Conservation (phyloP, 1,284 basidiomycete genomes). For the Coniferiporia sulphurascens region DNA sequence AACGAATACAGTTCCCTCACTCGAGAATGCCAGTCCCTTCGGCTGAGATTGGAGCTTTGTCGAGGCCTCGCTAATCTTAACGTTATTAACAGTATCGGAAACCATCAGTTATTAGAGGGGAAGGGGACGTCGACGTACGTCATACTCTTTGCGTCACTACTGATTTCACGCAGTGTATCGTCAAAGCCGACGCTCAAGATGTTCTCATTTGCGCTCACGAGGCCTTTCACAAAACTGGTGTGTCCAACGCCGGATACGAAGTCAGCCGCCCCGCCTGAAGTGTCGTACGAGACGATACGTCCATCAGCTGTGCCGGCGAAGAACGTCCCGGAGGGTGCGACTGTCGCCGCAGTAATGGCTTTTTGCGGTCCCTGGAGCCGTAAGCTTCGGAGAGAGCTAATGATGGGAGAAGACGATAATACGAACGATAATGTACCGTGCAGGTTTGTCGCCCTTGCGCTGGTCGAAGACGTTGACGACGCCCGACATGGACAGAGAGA, state of each 20-base stretch:
- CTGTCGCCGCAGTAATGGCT: conserved; percentile 63
- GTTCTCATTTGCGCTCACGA: conserved; percentile 49
- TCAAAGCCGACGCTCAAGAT: conserved; percentile 78
- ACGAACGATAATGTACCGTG: conserved; percentile 58
- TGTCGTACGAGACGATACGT: conserved; percentile 61
- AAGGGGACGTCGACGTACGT: conserved; percentile 39
- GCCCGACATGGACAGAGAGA: conserved; percentile 84
- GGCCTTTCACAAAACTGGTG: conserved; percentile 63
- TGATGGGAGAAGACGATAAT: not conserved
- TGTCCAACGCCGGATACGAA: conserved; percentile 65
- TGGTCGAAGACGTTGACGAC: conserved; percentile 84
- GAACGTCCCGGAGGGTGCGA: conserved; percentile 56
- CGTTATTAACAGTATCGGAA: conserved; percentile 4
- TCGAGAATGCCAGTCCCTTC: conserved; percentile 55
- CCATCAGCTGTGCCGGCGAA: conserved; percentile 84
- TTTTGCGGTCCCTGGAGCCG: conserved; percentile 68
- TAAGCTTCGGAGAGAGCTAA: not conserved
- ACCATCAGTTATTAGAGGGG: not conserved
- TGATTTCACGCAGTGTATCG: conserved; percentile 67
- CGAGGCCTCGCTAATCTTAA: conserved; percentile 24
- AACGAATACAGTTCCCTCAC: conserved; percentile 70
- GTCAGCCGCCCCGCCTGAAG: conserved; percentile 41
- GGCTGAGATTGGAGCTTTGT: conserved; percentile 62
- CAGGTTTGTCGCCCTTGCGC: conserved; percentile 54
- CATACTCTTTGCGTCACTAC: conserved; percentile 44